Base-by-base conservation (phyloP, 2,329 filamentous ascomycete genomes). In the Knufia fluminis region DNA sequence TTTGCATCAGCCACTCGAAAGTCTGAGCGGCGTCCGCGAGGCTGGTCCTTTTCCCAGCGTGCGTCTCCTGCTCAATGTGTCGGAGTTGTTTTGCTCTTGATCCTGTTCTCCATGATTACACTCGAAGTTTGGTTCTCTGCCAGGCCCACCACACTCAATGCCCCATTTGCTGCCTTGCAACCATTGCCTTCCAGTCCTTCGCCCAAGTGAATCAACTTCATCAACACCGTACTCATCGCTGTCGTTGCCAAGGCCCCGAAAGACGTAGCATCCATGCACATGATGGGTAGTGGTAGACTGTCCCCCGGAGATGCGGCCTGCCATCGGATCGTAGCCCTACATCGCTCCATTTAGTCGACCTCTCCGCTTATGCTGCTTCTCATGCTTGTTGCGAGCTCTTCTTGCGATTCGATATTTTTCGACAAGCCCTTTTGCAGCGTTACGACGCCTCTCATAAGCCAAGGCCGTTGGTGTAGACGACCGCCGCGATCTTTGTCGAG, bases 361-460 rank as follows among this genome's bases (percentile, higher is more conserved):
- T 23, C 31, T 24, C 32, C 22, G 33, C 36, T 40, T 47, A 19
- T 39, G 45, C n/a, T 38, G 23, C 28, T 52, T 41, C 28, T 43
- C 32, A 10, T 45, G 45, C 12, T 22, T 17, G 19, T 22, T 24
- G n/a, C 39, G 14, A 3, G n/a, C 38, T 22, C 24, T 32, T 23
- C 10, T 33, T n/a, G 50, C 42, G 2, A 61, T 40, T 64, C 62
- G 16, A 64, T 64, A 12, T 61, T 64, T 24, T 71, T 65, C 64
- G 72, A 72, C 75, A 9, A 60, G 59, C 49, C 67, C 59, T 1
- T 72, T 72, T 60, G 74, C 70, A 68, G 68, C 74, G 6, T 68
- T 68, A 48, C 74, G 68, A 19, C 70, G 62, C 9, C 68, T 65
- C 23, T 63, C 66, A 8, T 19, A 31, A 26, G 22, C 17, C 9